These are phyloP conservation scores for Apiospora aurea DNA, from an alignment of 2,329 filamentous ascomycete species.

Conservation along the genomic window DNA sequence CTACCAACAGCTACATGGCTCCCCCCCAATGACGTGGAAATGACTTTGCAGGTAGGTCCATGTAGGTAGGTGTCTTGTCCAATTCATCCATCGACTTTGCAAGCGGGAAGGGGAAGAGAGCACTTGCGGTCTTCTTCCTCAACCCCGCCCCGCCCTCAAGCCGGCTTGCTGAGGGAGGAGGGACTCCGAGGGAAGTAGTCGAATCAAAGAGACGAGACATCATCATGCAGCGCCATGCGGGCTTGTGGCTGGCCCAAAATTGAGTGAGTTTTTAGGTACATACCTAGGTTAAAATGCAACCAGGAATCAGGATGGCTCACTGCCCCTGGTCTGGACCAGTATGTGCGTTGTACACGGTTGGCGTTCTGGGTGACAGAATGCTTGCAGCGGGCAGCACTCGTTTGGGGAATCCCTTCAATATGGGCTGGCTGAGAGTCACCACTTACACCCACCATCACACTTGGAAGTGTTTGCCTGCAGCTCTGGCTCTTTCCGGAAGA, in stretches of 20 bases:
- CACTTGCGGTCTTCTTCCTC: neutral
- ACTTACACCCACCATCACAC: neutral
- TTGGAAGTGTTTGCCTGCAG: neutral
- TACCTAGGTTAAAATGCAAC: neutral
- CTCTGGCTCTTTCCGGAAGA: neutral
- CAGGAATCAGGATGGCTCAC: no score
- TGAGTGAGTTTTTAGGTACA: neutral
- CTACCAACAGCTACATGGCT: no score
- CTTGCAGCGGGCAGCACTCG: neutral
- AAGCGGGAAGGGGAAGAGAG: neutral
- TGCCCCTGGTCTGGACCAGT: neutral
- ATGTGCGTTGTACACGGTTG: constrained; percentile 6
- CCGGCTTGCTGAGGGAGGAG: neutral
- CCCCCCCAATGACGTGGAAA: neutral
- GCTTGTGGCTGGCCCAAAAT: constrained; percentile 5
- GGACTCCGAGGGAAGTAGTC: neutral
- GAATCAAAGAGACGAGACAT: constrained; percentile 13
- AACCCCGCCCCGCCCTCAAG: constrained; percentile 9
- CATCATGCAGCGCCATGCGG: constrained; percentile 7
- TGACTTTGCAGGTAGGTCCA: neutral
- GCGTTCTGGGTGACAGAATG: neutral
- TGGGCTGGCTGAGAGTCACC: neutral
- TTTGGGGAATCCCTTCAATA: neutral
- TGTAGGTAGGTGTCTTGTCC: neutral
- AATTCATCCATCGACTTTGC: neutral